These are phyloP conservation scores for Penicillium flavigenum DNA, from an alignment of 495 filamentous ascomycete species.

Conservation along the genomic window DNA sequence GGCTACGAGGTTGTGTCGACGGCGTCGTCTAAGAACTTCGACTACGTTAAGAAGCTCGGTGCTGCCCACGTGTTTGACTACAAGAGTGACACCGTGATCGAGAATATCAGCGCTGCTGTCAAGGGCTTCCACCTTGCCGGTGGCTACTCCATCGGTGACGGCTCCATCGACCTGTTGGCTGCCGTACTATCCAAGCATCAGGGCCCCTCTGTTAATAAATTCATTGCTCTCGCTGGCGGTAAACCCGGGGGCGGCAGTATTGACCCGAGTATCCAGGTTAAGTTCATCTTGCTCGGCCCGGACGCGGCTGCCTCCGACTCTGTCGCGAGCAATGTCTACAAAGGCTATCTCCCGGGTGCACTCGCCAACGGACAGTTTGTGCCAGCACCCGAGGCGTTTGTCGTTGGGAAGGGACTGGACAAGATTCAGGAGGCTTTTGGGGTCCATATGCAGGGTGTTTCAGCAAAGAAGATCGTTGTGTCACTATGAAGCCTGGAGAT, in stretches of 20 bases:
- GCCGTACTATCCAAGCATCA: neutral
- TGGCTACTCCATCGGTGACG: neutral
- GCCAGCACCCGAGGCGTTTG: neutral
- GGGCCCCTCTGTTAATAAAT: neutral
- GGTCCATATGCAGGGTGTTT: constrained; percentile 32
- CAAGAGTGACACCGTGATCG: constrained; percentile 32
- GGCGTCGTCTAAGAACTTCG: constrained; percentile 52
- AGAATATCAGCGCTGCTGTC: constrained; percentile 22
- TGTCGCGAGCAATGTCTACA: neutral
- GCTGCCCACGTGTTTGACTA: constrained; percentile 62
- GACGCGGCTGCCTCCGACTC: neutral
- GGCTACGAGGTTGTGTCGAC: constrained; percentile 59
- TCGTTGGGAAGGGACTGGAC: constrained; percentile 34
- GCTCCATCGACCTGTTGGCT: neutral
- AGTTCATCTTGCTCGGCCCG: neutral
- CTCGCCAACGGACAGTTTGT: neutral
- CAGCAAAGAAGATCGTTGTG: constrained; percentile 36
- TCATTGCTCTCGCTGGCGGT: neutral
- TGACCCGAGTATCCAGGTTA: neutral
- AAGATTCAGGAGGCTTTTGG: constrained; percentile 38
- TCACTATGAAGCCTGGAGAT: constrained; percentile 1
- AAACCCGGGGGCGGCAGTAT: neutral
- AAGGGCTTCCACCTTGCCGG: constrained; percentile 3
- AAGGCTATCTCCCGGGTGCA: neutral
- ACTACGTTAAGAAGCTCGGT: constrained; percentile 51